Conservation (phyloP, 2,329 filamentous ascomycete species). For the Claviceps digitariae region DNA sequence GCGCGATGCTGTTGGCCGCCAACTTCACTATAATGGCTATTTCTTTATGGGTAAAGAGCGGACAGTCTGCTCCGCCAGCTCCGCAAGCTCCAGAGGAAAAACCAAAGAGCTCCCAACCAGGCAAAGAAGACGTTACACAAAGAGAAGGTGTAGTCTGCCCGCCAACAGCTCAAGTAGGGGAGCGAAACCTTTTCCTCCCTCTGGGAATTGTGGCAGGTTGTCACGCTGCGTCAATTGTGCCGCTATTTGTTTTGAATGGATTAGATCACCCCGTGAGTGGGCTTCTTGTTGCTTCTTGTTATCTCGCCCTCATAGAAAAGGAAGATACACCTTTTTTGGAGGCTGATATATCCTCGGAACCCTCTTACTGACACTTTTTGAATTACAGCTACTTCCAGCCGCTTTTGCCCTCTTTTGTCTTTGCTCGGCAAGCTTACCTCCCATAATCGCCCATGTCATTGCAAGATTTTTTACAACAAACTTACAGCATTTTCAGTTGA, state of each 20-base stretch:
- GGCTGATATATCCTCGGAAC: not conserved
- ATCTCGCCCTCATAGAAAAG: not conserved
- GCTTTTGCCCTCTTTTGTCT: slow-evolving; percentile 45
- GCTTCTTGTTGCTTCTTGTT: not conserved
- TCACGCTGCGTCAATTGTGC: slow-evolving; percentile 67
- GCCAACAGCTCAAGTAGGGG: slow-evolving; percentile 21
- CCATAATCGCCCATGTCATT: slow-evolving; percentile 41
- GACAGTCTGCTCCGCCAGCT: slow-evolving; percentile 28
- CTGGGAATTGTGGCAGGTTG: slow-evolving; percentile 56
- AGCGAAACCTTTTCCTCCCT: slow-evolving; percentile 59
- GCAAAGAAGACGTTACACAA: slow-evolving; percentile 10
- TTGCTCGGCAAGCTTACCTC: slow-evolving; percentile 42
- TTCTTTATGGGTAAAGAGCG: slow-evolving; percentile 83
- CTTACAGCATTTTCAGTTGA: slow-evolving; percentile 58
- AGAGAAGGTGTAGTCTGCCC: slow-evolving; percentile 15
- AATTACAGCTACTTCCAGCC: slow-evolving; percentile 39
- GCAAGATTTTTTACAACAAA: slow-evolving; percentile 39
- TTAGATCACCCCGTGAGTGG: slow-evolving; percentile 47
- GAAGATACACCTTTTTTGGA: not conserved
- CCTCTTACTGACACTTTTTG: slow-evolving; percentile 2
- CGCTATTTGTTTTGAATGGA: slow-evolving; percentile 78
- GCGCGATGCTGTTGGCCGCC: slow-evolving; percentile 89
- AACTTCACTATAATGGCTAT: slow-evolving; percentile 96
- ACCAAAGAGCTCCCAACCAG: not conserved
- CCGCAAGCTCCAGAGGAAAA: not conserved